A percentile compares a stretch with the other conserved stretches of the same genome.
These are phyloP conservation scores for Graphium sp. DNA, from an alignment of 2,329 filamentous ascomycete species.

Conservation along the genomic window DNA sequence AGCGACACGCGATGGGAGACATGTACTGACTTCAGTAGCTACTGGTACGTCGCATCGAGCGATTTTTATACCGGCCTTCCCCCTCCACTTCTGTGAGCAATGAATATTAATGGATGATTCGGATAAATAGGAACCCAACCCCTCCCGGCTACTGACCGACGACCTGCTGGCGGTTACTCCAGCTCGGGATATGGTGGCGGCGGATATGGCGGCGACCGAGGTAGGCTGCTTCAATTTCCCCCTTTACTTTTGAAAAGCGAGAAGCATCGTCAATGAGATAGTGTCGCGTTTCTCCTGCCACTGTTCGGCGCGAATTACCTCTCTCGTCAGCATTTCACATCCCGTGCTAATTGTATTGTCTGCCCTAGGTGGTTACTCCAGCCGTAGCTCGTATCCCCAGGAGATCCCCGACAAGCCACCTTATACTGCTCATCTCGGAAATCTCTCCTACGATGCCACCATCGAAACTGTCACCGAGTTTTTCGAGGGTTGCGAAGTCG, in stretches of 20 bases:
- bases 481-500: constrained; percentile 70
- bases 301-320: too few species aligned
- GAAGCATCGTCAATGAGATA: too few species aligned
- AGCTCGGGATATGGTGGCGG: constrained; percentile 1
- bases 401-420: constrained; percentile 76
- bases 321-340: too few species aligned
- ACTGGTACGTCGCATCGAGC: too few species aligned
- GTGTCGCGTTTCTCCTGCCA: neutral
- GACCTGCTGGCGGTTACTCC: neutral
- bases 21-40: too few species aligned
- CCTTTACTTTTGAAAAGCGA: too few species aligned
- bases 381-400: constrained; percentile 59
- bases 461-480: constrained; percentile 70
- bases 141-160: constrained; percentile 2
- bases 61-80: too few species aligned
- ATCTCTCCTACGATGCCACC: constrained; percentile 89
- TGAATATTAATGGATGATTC: too few species aligned
- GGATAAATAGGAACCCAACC: constrained; percentile 4
- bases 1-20: too few species aligned
- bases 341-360: too few species aligned
- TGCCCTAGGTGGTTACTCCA: constrained; percentile 19
- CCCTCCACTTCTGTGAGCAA: too few species aligned
- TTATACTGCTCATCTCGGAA: constrained; percentile 90
- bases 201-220: constrained; percentile 2
- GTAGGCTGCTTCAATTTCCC: too few species aligned